A percentile compares a stretch with the other conserved stretches of the same genome.
phyloP scores from a whole-genome alignment of 495 filamentous ascomycete genomes.

The Penicillium herquei region DNA sequence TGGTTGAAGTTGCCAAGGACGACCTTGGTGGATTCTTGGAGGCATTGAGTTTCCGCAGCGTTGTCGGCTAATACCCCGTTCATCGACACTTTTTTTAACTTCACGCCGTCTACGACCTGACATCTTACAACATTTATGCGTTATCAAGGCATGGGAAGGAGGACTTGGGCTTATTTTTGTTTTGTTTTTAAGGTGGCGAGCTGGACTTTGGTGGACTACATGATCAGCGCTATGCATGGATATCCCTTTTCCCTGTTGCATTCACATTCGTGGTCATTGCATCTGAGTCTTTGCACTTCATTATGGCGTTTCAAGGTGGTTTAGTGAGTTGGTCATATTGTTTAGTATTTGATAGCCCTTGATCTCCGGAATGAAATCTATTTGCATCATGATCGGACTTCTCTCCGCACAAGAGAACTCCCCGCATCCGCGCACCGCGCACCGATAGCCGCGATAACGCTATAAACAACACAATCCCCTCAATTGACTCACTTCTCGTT shows the following conservation, averaged over 20 bases:
- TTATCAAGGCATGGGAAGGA: constrained; percentile 18
- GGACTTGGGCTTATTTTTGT: constrained; percentile 2
- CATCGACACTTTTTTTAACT: background rate
- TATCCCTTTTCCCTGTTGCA: constrained; percentile 13
- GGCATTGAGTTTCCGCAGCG: constrained; percentile 84
- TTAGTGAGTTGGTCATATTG: constrained; percentile 10
- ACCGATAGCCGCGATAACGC: background rate
- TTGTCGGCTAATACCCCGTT: constrained; percentile 64
- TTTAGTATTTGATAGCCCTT: constrained; percentile 22
- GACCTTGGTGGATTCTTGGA: constrained; percentile 91
- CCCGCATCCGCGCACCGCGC: constrained; percentile 17
- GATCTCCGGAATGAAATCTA: constrained; percentile 6
- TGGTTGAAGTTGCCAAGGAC: constrained; percentile 95
- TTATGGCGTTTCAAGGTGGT: constrained; percentile 19
- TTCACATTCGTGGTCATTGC: constrained; percentile 22
- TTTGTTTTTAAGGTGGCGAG: constrained; percentile 8
- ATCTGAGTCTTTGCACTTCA: constrained; percentile 18
- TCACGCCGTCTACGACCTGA: constrained; percentile 32
- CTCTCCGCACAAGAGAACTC: constrained; percentile 16
- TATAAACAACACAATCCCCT: background rate
- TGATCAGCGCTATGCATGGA: constrained; percentile 22
- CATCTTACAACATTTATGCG: constrained; percentile 20
- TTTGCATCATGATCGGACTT: constrained; percentile 18
- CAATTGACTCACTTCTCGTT: background rate
- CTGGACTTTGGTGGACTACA: constrained; percentile 13